Conservation (phyloP, 495 filamentous ascomycete species). For the Xylaria sp. region DNA sequence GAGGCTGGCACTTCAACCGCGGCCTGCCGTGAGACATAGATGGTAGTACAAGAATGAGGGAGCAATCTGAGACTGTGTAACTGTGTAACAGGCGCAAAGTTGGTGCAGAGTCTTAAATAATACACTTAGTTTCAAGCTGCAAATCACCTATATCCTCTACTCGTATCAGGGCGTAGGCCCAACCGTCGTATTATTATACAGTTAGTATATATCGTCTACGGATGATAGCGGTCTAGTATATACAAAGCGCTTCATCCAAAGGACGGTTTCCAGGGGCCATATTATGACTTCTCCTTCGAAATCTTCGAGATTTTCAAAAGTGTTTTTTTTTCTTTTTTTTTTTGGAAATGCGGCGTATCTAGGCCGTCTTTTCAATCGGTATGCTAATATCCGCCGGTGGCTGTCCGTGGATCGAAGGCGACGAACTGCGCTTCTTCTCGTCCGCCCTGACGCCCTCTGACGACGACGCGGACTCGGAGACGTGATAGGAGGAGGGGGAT, state of each 20-base stretch:
- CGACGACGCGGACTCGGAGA: slow-evolving; percentile 25
- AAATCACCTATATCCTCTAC: background rate
- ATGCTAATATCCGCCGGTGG: background rate
- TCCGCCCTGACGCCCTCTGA: background rate
- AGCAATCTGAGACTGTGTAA: slow-evolving; percentile 14
- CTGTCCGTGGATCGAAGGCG: slow-evolving; percentile 11
- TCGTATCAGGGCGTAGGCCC: background rate
- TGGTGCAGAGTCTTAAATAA: background rate
- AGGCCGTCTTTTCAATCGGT: slow-evolving; percentile 10
- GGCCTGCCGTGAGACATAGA: slow-evolving; percentile 2
- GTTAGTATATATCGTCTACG: background rate
- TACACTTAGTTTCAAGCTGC: background rate
- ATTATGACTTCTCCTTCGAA: background rate
- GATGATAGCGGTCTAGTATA: background rate
- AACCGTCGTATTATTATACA: background rate
- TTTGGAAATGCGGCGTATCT: background rate
- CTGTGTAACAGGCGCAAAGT: background rate
- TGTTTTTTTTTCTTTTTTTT: too few species aligned
- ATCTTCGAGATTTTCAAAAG: background rate
- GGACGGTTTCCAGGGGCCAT: background rate
- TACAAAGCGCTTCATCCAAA: slow-evolving; percentile 12
- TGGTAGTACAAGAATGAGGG: background rate
- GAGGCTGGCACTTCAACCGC: background rate
- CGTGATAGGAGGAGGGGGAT: slow-evolving; percentile 36
- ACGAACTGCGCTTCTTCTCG: slow-evolving; percentile 8